Percentiles rank a stretch among this genome's conserved stretches.
phyloP scores from a whole-genome alignment of 345 rosid species.

The Brassica incana region DNA sequence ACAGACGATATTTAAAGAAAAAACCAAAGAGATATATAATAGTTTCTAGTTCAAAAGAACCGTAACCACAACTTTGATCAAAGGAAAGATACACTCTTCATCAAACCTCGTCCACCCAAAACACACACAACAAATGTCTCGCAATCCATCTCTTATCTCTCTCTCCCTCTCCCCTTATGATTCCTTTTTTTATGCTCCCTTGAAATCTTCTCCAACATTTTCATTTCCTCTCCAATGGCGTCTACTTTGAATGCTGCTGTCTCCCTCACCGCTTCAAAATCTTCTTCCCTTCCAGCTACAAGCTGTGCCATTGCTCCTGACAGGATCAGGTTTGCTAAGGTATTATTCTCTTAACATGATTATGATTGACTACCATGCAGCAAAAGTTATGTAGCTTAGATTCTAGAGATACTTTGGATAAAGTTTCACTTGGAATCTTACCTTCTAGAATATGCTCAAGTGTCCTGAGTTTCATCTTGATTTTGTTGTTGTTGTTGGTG shows the following conservation, averaged over 20 bases:
- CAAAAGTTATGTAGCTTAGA: background rate
- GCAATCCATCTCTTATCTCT: conserved; percentile 35
- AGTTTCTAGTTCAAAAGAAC: conserved; percentile 21
- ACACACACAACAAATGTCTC: conserved; percentile 27
- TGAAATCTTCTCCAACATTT: background rate
- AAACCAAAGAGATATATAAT: conserved; percentile 5
- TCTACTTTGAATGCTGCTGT: conserved; percentile 79
- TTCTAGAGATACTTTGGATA: background rate
- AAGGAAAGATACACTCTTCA: conserved; percentile 29
- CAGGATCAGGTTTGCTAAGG: conserved; percentile 74
- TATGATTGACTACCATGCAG: background rate
- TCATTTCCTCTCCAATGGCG: conserved; percentile 50
- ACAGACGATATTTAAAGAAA: conserved; percentile 13
- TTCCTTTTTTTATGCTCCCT: conserved; percentile 25
- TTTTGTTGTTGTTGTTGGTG: conserved; percentile 8
- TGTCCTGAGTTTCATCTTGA: background rate
- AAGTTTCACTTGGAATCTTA: background rate
- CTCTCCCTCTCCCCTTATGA: conserved; percentile 4
- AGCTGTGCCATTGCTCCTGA: conserved; percentile 54
- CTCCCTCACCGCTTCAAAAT: conserved; percentile 66
- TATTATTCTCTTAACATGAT: conserved; percentile 5
- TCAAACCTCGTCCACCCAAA: conserved; percentile 42
- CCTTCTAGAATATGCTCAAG: background rate
- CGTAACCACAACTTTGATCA: conserved; percentile 38
- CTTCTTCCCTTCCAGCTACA: conserved; percentile 59